Base-by-base conservation (phyloP, 305 asterid genomes). In the Coffea humblotiana region DNA sequence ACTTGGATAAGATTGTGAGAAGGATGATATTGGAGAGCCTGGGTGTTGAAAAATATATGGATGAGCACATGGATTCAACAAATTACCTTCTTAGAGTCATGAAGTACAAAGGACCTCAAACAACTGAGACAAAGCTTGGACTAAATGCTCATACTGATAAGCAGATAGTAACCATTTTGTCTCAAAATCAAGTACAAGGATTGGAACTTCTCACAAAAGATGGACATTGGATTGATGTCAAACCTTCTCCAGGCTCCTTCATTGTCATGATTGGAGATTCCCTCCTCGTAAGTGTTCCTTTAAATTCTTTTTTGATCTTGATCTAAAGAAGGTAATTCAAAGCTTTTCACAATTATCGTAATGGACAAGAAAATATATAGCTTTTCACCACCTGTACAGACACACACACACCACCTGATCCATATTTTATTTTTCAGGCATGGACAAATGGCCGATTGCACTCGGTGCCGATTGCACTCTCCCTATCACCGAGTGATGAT, bases 1-100 rank as follows among this genome's bases (percentile, higher is more conserved):
- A 85, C 72, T 21, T 91, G 75, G 96, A 89, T 77, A 74, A 77
- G 75, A 84, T 68, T 2, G 81, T 90, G 71, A 88, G 93, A 60
- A 86, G 49, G 73, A 90, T 92, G 96, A 80, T 85, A 0, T 0
- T 91, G 75, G 97, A 92, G 82, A 87, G 89, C 68, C 77, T 86
- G 37, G 91, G 89, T 0, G 78, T 89, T 0, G 86, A 87, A 47
- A 89, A 89, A 29, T 85, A 91, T 83, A 83, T 86, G 85, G 87
- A 86, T 4, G 93, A 92, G 18, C 97, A 90, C 81, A 47, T 90
- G 83, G 81, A 78, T 25, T 89, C 91, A 4, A 87, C 91, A 9
- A n/a, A 83, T 61, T 88, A 90, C 66, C 86, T 86, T 0, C 82
- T 91, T 70, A 79, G 91, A 11, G 82, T 88, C 51, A 85, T 85